Evolutionary conservation across 352 stramenopile genomes (phyloP), one percentile per base, ranked within the genome.

Genomic region (Globisporangium ultimum): DNA sequence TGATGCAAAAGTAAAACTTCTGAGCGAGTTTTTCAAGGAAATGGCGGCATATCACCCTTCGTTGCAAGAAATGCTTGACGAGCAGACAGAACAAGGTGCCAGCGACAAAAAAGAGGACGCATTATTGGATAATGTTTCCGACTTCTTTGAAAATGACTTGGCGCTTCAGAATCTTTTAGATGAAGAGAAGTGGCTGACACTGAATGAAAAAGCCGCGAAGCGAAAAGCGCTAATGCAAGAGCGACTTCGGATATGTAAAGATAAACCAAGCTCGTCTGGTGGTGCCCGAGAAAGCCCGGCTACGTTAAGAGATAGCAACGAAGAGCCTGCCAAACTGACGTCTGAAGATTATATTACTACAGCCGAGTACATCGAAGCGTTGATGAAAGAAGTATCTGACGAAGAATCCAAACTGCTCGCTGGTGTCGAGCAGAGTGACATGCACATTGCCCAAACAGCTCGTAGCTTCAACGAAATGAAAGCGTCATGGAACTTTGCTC

Each of bases 311-410:
- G 6, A 34, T 53, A 8, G 36, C 15, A 20, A 21, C 54, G 17
- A 38, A 58, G n/a, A 55, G 13, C 14, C 57, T 40, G 52, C 13
- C 47, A 53, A 7, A 32, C 14, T 65, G 40, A 72, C 71, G 6
- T 80, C 67, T 12, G 75, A 82, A 58, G 77, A 87, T 45, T 87
- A 87, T 43, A 52, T 71, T 47, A 76, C 54, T 28, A 87, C 77
- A 22, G 74, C 75, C 0, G 52, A 67, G 21, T 77, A 82, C 34
- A 84, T 87, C 14, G 68, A 78, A 49, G 63, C 70, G 20, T 53
- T 87, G 3, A 80, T 81, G 74, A n/a, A 38, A 17, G 72, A 78
- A 42, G 64, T 68, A 8, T 48, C 50, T 1, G 57, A 59, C 0
- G 49, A 86, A 40, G 46, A 68, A 13, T 51, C 28, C 9, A 52